phyloP scores from a whole-genome alignment of 1,284 basidiomycete genomes.

The Sporisorium iseilematis-ciliati region DNA sequence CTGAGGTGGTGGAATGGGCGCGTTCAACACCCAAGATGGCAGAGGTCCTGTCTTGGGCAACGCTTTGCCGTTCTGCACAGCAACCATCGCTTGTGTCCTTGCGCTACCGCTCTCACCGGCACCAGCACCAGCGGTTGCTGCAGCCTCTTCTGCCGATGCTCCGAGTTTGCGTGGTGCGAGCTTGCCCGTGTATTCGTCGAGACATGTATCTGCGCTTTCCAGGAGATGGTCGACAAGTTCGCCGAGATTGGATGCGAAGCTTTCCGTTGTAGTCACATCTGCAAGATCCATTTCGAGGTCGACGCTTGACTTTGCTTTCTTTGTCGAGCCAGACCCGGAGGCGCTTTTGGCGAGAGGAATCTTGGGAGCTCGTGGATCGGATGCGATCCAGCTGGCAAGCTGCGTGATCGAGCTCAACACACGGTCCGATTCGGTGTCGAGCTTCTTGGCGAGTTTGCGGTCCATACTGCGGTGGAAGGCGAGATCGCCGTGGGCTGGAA shows the following conservation, averaged over 20 bases:
- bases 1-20: conserved; percentile 65
- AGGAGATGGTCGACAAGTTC: conserved; percentile 86
- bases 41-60: conserved; percentile 55
- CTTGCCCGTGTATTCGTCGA: conserved; percentile 83
- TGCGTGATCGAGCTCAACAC: conserved; percentile 69
- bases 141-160: conserved; percentile 3
- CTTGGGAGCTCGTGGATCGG: conserved; percentile 33
- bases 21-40: conserved; percentile 59
- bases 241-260: conserved; percentile 81
- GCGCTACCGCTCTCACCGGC: not conserved
- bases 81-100: conserved; percentile 29
- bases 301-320: conserved; percentile 20
- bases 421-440: conserved; percentile 77
- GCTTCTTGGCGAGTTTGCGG: conserved; percentile 76
- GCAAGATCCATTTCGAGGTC: conserved; percentile 21
- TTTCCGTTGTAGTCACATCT: conserved; percentile 74
- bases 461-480: conserved; percentile 87
- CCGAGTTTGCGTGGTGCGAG: conserved; percentile 74
- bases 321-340: not conserved
- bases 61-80: conserved; percentile 36
- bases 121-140: not conserved
- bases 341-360: conserved; percentile 31
- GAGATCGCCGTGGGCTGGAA: conserved; percentile 75
- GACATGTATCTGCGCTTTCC: conserved; percentile 83
- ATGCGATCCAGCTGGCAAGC: conserved; percentile 50